Evolutionary conservation across 139 green algal genomes (phyloP).

Genomic region (Pycnococcus provasolii): DNA sequence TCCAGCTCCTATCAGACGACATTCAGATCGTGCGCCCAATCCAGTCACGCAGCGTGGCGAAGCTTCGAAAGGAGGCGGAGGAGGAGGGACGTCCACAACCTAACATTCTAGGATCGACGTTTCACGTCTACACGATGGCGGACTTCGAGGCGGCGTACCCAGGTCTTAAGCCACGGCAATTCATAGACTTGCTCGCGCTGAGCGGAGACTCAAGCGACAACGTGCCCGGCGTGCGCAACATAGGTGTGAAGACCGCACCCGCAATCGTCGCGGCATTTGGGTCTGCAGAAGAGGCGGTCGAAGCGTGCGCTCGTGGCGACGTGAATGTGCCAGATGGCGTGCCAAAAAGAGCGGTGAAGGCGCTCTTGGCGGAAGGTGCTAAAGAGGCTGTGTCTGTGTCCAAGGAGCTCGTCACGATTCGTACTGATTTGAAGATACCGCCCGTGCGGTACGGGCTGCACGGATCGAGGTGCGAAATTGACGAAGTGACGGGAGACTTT

Average conservation of each 20-base stretch:
- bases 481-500: no score
- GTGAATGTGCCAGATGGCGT: no score
- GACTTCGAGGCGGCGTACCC: conserved; percentile 4
- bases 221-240: conserved; percentile 12
- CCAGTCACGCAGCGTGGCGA: background rate
- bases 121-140: conserved; percentile 1
- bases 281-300: no score
- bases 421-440: no score
- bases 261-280: no score
- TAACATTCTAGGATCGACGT: background rate
- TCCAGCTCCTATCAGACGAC: background rate
- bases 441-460: no score
- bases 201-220: conserved; percentile 10
- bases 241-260: conserved; percentile 14
- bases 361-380: no score
- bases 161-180: conserved; percentile 1
- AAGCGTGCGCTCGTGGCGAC: no score
- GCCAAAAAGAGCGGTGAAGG: no score
- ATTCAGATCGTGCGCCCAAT: conserved; percentile 1
- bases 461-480: no score
- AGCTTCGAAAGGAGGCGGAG: background rate
- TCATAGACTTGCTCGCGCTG: conserved; percentile 15
- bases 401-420: no score
- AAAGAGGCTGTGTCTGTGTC: no score
- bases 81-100: background rate